These are phyloP conservation scores for Lactifluus rugatus DNA, from an alignment of 768 basidiomycete species.

Conservation along the genomic window DNA sequence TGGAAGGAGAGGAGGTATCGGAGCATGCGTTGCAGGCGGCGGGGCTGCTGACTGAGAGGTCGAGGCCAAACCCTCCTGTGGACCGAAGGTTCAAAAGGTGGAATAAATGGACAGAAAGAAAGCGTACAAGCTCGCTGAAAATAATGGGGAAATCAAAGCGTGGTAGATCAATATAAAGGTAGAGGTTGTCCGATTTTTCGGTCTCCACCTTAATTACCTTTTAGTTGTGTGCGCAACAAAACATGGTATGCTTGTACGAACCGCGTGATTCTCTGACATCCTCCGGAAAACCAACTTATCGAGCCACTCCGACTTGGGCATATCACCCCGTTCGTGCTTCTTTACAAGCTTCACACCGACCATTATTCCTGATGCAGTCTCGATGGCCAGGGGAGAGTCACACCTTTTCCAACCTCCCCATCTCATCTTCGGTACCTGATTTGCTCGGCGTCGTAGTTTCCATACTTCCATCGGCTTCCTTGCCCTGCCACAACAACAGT, in stretches of 20 bases:
- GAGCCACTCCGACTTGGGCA: slow-evolving; percentile 92
- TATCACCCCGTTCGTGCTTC: slow-evolving; percentile 91
- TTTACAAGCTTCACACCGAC: slow-evolving; percentile 60
- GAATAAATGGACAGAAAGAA: not conserved
- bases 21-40: slow-evolving; percentile 32
- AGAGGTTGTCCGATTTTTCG: slow-evolving; percentile 87
- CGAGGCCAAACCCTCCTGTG: slow-evolving; percentile 11
- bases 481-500: slow-evolving; percentile 69
- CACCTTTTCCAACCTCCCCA: slow-evolving; percentile 91
- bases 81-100: not conserved
- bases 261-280: slow-evolving; percentile 92
- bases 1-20: slow-evolving; percentile 37
- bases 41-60: slow-evolving; percentile 31
- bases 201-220: slow-evolving; percentile 61
- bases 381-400: slow-evolving; percentile 6
- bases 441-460: slow-evolving; percentile 87
- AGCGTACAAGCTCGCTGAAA: slow-evolving; percentile 77
- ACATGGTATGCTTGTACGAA: slow-evolving; percentile 29
- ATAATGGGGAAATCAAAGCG: slow-evolving; percentile 97
- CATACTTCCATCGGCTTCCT: slow-evolving; percentile 77
- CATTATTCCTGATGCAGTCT: not conserved
- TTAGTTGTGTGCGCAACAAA: not conserved
- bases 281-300: slow-evolving; percentile 88
- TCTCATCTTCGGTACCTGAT: slow-evolving; percentile 71
- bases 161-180: slow-evolving; percentile 90